Base-by-base conservation (phyloP, 176 grass and related monocot genomes). In the Neostapfia colusana region DNA sequence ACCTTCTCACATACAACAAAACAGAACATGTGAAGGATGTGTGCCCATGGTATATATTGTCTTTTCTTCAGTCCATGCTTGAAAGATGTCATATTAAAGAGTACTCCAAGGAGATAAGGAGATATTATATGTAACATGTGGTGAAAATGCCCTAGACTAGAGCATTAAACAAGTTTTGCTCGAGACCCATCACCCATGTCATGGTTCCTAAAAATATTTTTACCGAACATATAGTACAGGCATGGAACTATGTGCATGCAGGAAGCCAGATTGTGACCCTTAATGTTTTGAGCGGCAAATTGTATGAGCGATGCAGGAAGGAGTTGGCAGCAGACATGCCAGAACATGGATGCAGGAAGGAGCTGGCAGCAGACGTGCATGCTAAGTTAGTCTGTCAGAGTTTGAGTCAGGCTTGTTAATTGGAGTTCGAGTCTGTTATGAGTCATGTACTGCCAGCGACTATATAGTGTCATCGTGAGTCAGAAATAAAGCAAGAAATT, bases 41-140 rank as follows among this genome's bases (percentile, higher is more conserved):
- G n/a, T n/a, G 3, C 36, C 6, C 72, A 65, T 70, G 14, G 26
- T 62, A 62, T 42, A 17, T 16, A 36, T 79, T 58, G 39, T n/a
- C 72, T 21, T 79, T 85, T 53, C 48, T 45, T 79, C n/a, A 25
- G 26, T 5, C 46, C 54, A 55, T 70, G 63, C 38, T 70, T 1
- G 7, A 74, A 85, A 63, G 44, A 63, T 38, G 7, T 6, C 18
- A 70, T 16, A 60, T 68, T 61, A 31, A 42, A 49, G 55, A 86
- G 1, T 35, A 24, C 24, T 35, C 36, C 48, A 72, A 84, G 61
- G 44, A 24, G 62, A 54, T 54, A 54, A 44, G 48, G 38, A 3
- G 6, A 10, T 76, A 26, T 12, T 65, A 18, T 24, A 41, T 21
- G 27, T 67, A 38, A 21, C 12, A 51, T 63, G 41, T 13, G 2